Evolutionary conservation across 1,284 basidiomycete species (phyloP).

Genomic region (Leccinum pachyderme): DNA sequence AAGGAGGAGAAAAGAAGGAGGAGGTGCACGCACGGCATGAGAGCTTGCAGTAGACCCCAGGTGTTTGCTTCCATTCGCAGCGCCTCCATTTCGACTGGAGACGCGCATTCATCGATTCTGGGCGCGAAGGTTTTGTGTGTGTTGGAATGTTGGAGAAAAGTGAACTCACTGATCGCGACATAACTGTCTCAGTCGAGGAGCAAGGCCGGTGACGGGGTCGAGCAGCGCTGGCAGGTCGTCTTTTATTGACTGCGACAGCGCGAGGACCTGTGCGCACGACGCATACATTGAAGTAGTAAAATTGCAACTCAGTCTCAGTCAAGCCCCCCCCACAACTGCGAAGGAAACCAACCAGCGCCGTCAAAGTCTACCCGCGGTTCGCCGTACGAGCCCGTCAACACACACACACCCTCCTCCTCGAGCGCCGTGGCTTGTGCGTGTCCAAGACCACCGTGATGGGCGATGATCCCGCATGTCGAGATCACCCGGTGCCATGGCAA

Average conservation of each 20-base stretch:
- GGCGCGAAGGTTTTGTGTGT: constrained; percentile 1
- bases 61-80: constrained; percentile 76
- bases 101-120: constrained; percentile 49
- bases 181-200: constrained; percentile 60
- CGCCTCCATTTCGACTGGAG: constrained; percentile 54
- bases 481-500: constrained; percentile 26
- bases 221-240: constrained; percentile 61
- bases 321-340: too few relatives aligned
- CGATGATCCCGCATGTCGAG: constrained; percentile 22
- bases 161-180: constrained; percentile 61
- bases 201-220: constrained; percentile 65
- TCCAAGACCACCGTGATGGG: constrained; percentile 12
- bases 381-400: constrained; percentile 18
- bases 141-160: neutral
- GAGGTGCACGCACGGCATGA: constrained; percentile 60
- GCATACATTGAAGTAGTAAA: constrained; percentile 39
- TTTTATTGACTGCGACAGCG: constrained; percentile 53
- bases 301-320: neutral
- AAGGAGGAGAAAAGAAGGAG: constrained; percentile 17
- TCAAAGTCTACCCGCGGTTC: constrained; percentile 18
- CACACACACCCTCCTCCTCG: constrained; percentile 17
- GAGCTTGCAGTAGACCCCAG: constrained; percentile 75
- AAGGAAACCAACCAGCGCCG: constrained; percentile 23
- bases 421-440: constrained; percentile 11
- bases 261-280: constrained; percentile 64